Evolutionary conservation across 306 rosid species (phyloP).

Genomic region (Castanea sativa): DNA sequence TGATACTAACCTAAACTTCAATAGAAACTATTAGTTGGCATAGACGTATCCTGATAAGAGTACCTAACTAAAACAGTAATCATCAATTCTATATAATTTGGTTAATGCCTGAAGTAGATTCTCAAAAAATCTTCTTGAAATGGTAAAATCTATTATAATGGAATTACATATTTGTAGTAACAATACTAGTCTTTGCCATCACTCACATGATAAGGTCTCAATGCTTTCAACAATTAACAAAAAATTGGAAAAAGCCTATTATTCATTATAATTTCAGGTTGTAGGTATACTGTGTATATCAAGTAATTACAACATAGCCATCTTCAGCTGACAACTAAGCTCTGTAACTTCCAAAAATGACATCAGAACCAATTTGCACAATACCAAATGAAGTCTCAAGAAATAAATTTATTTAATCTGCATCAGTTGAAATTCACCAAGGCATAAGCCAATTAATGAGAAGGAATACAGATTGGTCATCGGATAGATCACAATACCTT

Average conservation of each 20-base stretch:
- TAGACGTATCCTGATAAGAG: background rate
- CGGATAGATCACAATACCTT: slow-evolving; percentile 12
- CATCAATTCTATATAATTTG: background rate
- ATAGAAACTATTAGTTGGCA: background rate
- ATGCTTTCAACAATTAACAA: background rate
- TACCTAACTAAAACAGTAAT: background rate
- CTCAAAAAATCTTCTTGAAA: background rate
- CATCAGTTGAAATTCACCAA: background rate
- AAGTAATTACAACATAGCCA: background rate
- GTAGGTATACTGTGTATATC: background rate
- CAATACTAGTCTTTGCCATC: background rate
- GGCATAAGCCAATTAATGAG: background rate
- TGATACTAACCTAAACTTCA: background rate
- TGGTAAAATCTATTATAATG: background rate
- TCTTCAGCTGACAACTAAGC: background rate
- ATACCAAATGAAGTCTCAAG: background rate
- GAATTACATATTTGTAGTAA: background rate
- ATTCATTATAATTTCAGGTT: background rate
- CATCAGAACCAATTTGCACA: background rate
- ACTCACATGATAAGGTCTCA: background rate
- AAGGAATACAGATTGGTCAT: background rate
- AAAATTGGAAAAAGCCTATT: background rate
- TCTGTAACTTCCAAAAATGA: background rate
- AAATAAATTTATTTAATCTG: background rate
- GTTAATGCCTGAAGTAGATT: background rate